phyloP scores from a whole-genome alignment of 345 rosid species.

The Erysimum cheiranthoides region DNA sequence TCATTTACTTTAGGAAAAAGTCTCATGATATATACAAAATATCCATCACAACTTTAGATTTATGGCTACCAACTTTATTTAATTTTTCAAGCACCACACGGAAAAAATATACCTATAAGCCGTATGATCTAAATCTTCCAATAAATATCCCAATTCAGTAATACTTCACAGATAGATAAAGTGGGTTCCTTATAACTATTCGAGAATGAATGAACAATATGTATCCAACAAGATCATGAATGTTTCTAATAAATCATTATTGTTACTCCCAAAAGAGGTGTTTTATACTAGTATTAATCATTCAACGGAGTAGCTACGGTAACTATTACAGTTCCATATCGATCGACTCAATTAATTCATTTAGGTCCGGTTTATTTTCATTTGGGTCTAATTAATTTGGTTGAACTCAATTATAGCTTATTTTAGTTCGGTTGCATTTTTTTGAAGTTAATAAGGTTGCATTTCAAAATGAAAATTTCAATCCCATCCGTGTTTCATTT shows the following conservation, averaged over 20 bases:
- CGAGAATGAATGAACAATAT: background rate
- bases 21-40: background rate
- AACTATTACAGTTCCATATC: background rate
- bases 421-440: background rate
- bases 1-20: conserved; percentile 22
- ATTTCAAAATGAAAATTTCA: background rate
- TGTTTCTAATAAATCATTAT: background rate
- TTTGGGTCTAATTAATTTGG: background rate
- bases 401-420: background rate
- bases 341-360: background rate
- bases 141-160: background rate
- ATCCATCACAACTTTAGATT: conserved; percentile 42
- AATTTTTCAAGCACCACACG: conserved; percentile 15
- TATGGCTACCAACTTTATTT: conserved; percentile 34
- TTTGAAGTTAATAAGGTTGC: background rate
- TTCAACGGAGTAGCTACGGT: background rate
- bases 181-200: background rate
- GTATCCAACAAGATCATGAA: background rate
- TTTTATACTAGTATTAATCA: no score
- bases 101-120: background rate
- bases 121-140: background rate
- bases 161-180: conserved; percentile 1
- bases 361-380: background rate
- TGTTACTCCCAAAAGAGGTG: background rate
- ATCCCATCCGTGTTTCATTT: background rate